phyloP scores from a whole-genome alignment of 352 stramenopile genomes.

The Globisporangium orthogonon region DNA sequence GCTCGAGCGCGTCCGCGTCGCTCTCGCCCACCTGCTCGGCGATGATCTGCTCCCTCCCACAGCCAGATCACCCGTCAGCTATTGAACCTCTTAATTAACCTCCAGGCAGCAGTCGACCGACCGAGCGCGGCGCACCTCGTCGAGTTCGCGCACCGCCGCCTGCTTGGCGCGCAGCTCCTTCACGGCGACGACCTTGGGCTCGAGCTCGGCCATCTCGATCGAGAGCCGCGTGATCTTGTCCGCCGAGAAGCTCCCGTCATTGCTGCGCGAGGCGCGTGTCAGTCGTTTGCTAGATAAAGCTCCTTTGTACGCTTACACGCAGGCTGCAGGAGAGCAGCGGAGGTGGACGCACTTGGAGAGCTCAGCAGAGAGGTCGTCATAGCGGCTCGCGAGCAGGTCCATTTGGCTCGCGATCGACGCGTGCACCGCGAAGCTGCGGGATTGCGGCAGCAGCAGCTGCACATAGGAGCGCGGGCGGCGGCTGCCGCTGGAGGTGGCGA shows the following conservation, averaged over 20 bases:
- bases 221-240: conserved; percentile 75
- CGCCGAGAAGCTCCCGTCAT: conserved; percentile 65
- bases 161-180: conserved; percentile 86
- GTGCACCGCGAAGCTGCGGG: conserved; percentile 55
- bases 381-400: conserved; percentile 49
- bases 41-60: conserved; percentile 39
- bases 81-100: neutral
- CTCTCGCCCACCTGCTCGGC: conserved; percentile 35
- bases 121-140: conserved; percentile 40
- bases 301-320: no score
- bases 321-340: no score
- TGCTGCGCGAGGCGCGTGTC: conserved; percentile 20
- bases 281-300: no score
- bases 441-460: conserved; percentile 1
- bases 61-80: no score
- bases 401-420: conserved; percentile 69
- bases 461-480: neutral
- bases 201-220: conserved; percentile 78
- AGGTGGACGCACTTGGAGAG: conserved; percentile 41
- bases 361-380: conserved; percentile 57
- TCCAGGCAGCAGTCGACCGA: neutral
- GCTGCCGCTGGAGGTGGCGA: no score
- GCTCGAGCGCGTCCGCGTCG: conserved; percentile 48
- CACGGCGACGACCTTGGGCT: conserved; percentile 64
- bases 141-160: conserved; percentile 84